Base-by-base conservation (phyloP, 2,329 filamentous ascomycete genomes). In the Botrytis aclada region DNA sequence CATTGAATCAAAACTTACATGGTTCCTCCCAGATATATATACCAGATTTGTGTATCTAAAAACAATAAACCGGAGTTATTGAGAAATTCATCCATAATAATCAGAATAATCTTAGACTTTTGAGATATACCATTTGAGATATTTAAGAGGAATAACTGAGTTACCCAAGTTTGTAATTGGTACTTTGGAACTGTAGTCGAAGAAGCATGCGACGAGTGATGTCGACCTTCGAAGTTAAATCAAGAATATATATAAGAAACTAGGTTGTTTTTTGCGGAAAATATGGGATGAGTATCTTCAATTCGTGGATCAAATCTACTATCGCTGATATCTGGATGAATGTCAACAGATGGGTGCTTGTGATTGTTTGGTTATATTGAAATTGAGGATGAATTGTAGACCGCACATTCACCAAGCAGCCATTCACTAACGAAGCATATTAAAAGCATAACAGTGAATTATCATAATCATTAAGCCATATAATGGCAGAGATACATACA, bases 81-180 rank as follows among this genome's bases (percentile, higher is more conserved):
- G 5, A 4, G 6, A 16, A 14, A 0, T n/a, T n/a, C 5, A n/a
- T n/a, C 7, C 12, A n/a, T 16, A 7, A 3, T 54, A 0, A 54
- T n/a, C 0, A 3, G 2, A 16, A 14, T 3, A 5, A 54, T 54
- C 25, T 16, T 14, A 16, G 25, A 54, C 0, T 16, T n/a, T 54
- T 32, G 14, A 18, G 14, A 18, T 3, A 56, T 56, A 3, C 51
- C 5, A 6, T 56, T 7, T 29, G 3, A 9, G 18, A 56, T 8
- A 29, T 4, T 32, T 1, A 29, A 18, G 14, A 18, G 1, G 14
- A 4, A 4, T 9, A 8, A 0, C 5, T 9, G 3, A 4, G 3
- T 8, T 56, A 2, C 7, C 16, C 9, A 18, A 54, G 14, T 32
- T 1, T 18, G 6, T 29, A 18, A 6, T 56, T 9, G n/a, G 0